Base-by-base conservation (phyloP, 805 yeast species). In the Naumovozyma castellii region DNA sequence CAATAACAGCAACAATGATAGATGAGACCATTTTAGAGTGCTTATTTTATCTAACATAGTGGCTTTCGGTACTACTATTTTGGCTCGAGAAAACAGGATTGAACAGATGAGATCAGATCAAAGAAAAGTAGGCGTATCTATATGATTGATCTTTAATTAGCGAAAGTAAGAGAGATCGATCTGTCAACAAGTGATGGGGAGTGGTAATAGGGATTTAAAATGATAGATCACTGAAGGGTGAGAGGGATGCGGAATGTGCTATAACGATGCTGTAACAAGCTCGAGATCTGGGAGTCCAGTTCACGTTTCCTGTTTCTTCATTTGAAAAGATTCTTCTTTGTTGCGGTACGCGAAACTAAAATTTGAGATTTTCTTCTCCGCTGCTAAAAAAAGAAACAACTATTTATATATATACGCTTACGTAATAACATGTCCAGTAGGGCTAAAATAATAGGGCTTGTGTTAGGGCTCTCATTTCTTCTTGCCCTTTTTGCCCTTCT, bases 401-500 rank as follows among this genome's bases (percentile, higher is more conserved):
- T n/a, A n/a, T n/a, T n/a, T n/a, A n/a, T n/a, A n/a, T n/a, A n/a
- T n/a, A n/a, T n/a, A n/a, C n/a, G n/a, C n/a, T n/a, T n/a, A n/a
- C n/a, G n/a, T n/a, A n/a, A n/a, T n/a, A n/a, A n/a, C n/a, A n/a
- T n/a, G n/a, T n/a, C n/a, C n/a, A n/a, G n/a, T n/a, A n/a, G n/a
- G n/a, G n/a, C n/a, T n/a, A n/a, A n/a, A n/a, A n/a, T n/a, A n/a
- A n/a, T n/a, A n/a, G n/a, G n/a, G n/a, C n/a, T n/a, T n/a, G n/a
- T n/a, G n/a, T n/a, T n/a, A n/a, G n/a, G n/a, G n/a, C n/a, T n/a
- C n/a, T 16, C 31, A 17, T 22, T 34, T 38, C 38, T 39, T 42
- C 19, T 36, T 36, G 28, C 37, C 36, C 36, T 36, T 39, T 27
- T 39, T 42, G 15, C 39, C 39, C 27, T 42, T 42, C 18, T 39